Conservation (phyloP, 2,329 filamentous ascomycete genomes). For the Westerdykella sp. region DNA sequence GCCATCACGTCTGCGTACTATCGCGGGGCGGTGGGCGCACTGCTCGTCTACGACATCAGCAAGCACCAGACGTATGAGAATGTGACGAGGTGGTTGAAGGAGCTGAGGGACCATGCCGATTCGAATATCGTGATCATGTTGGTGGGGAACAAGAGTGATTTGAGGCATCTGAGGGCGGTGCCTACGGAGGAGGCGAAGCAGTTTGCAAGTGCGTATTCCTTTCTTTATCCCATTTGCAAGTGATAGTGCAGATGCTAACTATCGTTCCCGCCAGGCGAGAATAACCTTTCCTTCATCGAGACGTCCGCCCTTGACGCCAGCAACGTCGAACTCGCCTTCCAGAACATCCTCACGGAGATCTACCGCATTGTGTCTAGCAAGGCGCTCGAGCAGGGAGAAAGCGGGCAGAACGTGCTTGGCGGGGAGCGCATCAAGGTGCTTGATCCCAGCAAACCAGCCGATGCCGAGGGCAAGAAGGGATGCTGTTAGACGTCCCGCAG, state of each 20-base stretch:
- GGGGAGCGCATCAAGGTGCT: conserved; percentile 63
- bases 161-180: conserved; percentile 93
- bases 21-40: conserved; percentile 90
- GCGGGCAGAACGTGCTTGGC: conserved; percentile 70
- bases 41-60: conserved; percentile 99
- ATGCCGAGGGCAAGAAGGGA: conserved; percentile 70
- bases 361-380: conserved; percentile 99
- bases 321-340: conserved; percentile 98
- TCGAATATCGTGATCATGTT: conserved; percentile 99
- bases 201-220: conserved; percentile 71
- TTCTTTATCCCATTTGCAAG: conserved; percentile 2
- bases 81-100: conserved; percentile 97
- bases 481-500: conserved; percentile 60
- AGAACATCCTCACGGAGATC: conserved; percentile 99
- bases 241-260: conserved; percentile 9
- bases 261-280: conserved; percentile 61
- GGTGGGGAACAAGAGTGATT: conserved; percentile 99
- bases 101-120: conserved; percentile 94
- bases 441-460: conserved; percentile 77
- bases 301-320: conserved; percentile 97
- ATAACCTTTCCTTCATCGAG: conserved; percentile 98
- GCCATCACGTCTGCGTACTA: conserved; percentile 99
- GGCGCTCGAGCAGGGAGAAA: conserved; percentile 84
- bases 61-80: conserved; percentile 99
- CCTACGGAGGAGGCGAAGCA: conserved; percentile 96